Evolutionary conservation across 495 filamentous ascomycete genomes (phyloP).

Genomic region (Wilcoxina mikolae): DNA sequence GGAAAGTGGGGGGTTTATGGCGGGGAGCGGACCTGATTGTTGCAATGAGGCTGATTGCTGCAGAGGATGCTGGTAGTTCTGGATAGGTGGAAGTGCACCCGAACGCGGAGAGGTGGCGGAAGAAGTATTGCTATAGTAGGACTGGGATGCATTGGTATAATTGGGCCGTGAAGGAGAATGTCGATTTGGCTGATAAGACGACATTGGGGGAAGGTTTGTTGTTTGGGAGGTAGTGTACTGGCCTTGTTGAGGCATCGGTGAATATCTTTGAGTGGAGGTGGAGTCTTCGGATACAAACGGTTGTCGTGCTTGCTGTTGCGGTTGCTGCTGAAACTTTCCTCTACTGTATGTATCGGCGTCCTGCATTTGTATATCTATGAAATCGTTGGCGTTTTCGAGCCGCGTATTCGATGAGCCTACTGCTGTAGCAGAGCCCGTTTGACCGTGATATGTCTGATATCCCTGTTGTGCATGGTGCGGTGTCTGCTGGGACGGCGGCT

Average conservation of each 20-base stretch:
- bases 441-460: constrained; percentile 28
- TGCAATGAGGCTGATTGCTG: constrained; percentile 33
- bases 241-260: constrained; percentile 47
- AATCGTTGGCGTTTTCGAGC: constrained; percentile 35
- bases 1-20: constrained; percentile 39
- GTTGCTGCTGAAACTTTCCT: constrained; percentile 45
- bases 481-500: not conserved
- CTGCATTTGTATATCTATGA: constrained; percentile 59
- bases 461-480: constrained; percentile 12
- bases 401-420: constrained; percentile 40
- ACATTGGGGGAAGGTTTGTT: constrained; percentile 5
- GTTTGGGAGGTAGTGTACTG: constrained; percentile 6
- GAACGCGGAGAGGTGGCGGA: constrained; percentile 23
- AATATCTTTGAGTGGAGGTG: constrained; percentile 72
- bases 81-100: constrained; percentile 24
- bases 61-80: constrained; percentile 25
- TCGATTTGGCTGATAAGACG: constrained; percentile 28
- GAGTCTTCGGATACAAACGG: constrained; percentile 33
- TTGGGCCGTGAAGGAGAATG: constrained; percentile 46
- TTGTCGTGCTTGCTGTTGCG: constrained; percentile 31
- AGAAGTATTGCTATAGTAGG: constrained; percentile 39
- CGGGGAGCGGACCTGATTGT: constrained; percentile 1
- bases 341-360: constrained; percentile 62
- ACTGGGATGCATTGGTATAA: constrained; percentile 47
- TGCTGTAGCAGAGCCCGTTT: constrained; percentile 39